Base-by-base conservation (phyloP, 2,329 filamentous ascomycete genomes). In the Phoma herbarum region DNA sequence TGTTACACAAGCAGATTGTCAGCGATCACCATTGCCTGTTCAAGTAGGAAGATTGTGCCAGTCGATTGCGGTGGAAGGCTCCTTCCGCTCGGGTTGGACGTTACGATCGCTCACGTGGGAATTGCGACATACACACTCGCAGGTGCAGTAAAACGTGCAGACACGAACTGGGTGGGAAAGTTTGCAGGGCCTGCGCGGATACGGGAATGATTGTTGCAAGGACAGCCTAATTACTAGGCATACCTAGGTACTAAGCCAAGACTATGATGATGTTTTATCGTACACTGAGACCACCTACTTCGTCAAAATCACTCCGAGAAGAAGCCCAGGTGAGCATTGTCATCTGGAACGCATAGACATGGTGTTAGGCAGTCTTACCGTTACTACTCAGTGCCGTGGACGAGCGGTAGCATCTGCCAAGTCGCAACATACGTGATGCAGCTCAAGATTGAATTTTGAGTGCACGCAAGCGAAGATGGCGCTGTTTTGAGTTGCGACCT, bases 11-110 rank as follows among this genome's bases (percentile, higher is more conserved):
- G 23, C 41, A 43, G 41, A 3, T 25, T 26, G 2, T 3, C n/a
- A 9, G 23, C 20, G 7, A 20, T 25, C 12, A 20, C 26, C 22
- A 28, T 52, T 52, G 28, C 55, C 49, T 48, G 23, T 48, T 57
- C 14, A 14, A 26, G 54, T 48, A 57, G 42, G 55, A 20, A 33
- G 12, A 8, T 9, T n/a, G 18, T 28, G 35, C 14, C 29, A 42
- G 37, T 58, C 29, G 44, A 52, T 58, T 52, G 44, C 44, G 11
- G 55, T 44, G 55, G 44, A 52, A 18, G 6, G 18, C 37, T 52
- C 23, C 14, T 49, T 57, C 49, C 55, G 55, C 41, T 18, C 23
- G 22, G 41, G 2, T 26, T n/a, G 14, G 23, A 25, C 11, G 6
- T 43, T 20, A 42, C 39, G 11, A 23, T 18, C 9, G 6, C 23